Conservation (phyloP, 106 monocot species). For the Ottelia alismoides region DNA sequence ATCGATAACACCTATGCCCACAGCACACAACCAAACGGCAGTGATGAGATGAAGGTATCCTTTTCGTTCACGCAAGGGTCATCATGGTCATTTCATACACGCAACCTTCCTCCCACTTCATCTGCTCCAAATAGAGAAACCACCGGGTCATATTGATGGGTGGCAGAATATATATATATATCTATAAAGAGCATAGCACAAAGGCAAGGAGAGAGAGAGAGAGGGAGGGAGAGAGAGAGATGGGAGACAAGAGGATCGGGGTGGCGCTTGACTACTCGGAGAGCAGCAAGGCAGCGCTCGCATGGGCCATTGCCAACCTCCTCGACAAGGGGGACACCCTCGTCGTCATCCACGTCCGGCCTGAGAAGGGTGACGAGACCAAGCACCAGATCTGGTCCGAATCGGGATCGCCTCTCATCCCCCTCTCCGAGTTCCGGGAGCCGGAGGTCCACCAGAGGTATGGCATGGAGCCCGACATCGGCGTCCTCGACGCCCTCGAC, state of each 20-base stretch:
- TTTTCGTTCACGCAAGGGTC: no score
- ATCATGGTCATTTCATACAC: no score
- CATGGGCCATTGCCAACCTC: slow-evolving; percentile 67
- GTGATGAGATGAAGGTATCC: no score
- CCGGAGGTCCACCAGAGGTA: slow-evolving; percentile 39
- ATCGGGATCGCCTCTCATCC: slow-evolving; percentile 65
- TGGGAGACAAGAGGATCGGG: slow-evolving; percentile 50
- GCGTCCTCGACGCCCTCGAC: slow-evolving; percentile 51
- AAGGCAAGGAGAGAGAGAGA: no score
- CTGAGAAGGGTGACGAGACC: slow-evolving; percentile 10
- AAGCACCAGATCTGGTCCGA: slow-evolving; percentile 26
- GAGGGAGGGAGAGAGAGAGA: no score
- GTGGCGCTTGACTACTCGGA: slow-evolving; percentile 67
- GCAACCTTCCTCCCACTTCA: no score
- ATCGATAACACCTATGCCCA: no score
- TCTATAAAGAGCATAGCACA: no score
- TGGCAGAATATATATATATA: no score
- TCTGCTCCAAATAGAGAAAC: no score
- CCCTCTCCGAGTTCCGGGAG: slow-evolving; percentile 51
- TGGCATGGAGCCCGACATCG: slow-evolving; percentile 33
- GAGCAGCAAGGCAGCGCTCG: slow-evolving; percentile 61
- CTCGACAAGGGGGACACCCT: slow-evolving; percentile 49
- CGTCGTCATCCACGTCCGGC: slow-evolving; percentile 43
- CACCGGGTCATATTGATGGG: no score
- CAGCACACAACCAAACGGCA: no score